phyloP scores from a whole-genome alignment of 352 stramenopile species.

The Achlya hypogyna region DNA sequence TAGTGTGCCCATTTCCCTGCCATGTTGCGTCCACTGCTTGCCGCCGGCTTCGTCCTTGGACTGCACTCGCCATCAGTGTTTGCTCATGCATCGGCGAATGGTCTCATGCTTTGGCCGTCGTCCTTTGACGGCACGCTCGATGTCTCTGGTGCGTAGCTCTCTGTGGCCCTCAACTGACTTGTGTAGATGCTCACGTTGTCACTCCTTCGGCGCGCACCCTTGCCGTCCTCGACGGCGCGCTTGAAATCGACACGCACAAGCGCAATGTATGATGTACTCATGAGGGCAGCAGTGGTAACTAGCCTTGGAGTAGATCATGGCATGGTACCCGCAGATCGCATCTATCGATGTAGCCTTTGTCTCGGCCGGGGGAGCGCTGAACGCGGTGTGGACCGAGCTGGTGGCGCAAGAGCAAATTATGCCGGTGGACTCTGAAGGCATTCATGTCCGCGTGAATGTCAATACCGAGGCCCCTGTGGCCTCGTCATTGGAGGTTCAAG shows the following conservation, averaged over 20 bases:
- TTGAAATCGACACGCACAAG: not conserved
- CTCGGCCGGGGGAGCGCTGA: not conserved
- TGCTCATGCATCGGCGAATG: too few species aligned
- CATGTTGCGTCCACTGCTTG: too few species aligned
- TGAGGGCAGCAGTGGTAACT: not conserved
- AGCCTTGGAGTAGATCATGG: not conserved
- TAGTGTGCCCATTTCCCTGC: too few species aligned
- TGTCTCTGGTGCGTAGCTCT: not conserved
- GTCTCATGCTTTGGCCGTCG: not conserved
- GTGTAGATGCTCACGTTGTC: not conserved
- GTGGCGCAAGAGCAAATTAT: not conserved
- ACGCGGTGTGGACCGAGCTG: not conserved
- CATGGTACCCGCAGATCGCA: not conserved
- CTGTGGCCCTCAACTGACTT: not conserved
- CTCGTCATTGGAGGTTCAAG: not conserved
- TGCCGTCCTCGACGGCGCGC: not conserved
- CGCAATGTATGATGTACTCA: not conserved
- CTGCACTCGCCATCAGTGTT: too few species aligned
- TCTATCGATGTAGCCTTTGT: not conserved
- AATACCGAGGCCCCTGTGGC: not conserved
- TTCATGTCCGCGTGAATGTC: conserved; percentile 12
- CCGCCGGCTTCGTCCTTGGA: too few species aligned
- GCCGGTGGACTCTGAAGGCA: not conserved
- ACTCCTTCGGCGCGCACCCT: not conserved
- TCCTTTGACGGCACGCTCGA: not conserved